Conservation (phyloP, 768 basidiomycete genomes). For the Dioszegia hungarica region DNA sequence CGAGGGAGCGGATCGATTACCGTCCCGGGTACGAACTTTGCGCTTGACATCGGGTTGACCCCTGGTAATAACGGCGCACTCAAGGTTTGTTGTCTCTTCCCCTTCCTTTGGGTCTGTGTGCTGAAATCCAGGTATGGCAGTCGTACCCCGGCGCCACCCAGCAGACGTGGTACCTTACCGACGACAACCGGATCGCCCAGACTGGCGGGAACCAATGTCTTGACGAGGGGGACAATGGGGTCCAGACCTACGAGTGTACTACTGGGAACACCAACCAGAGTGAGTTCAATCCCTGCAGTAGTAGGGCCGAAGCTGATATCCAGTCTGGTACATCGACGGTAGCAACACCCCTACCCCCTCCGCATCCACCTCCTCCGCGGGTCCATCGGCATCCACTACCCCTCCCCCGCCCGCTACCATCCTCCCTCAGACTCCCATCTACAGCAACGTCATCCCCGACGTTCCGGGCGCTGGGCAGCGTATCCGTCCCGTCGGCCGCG, state of each 20-base stretch:
- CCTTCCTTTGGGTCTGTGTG: background rate
- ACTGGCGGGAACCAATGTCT: conserved; percentile 46
- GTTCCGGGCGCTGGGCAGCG: too few relatives aligned
- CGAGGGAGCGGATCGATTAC: conserved; percentile 17
- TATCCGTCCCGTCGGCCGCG: too few relatives aligned
- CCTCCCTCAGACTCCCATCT: background rate
- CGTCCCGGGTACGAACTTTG: conserved; percentile 3
- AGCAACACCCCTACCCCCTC: background rate
- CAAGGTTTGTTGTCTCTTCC: conserved; percentile 11
- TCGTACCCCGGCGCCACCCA: conserved; percentile 18
- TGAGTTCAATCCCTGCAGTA: conserved; percentile 1
- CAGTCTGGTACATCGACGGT: conserved; percentile 5
- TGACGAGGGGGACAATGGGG: conserved; percentile 32
- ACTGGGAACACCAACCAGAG: conserved; percentile 47
- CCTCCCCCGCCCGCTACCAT: background rate
- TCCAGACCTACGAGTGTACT: conserved; percentile 44
- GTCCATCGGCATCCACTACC: background rate
- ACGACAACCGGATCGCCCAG: conserved; percentile 44
- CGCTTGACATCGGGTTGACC: conserved; percentile 18
- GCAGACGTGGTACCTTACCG: conserved; percentile 36
- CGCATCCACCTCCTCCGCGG: background rate
- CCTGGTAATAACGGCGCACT: conserved; percentile 13
- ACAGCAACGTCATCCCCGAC: too few relatives aligned
- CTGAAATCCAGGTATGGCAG: conserved; percentile 9
- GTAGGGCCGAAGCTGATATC: background rate